A percentile compares a stretch with the other conserved stretches of the same genome.
Conservation (phyloP, 192 early-diverging fungal species). For the Backusella tarrabulga region DNA sequence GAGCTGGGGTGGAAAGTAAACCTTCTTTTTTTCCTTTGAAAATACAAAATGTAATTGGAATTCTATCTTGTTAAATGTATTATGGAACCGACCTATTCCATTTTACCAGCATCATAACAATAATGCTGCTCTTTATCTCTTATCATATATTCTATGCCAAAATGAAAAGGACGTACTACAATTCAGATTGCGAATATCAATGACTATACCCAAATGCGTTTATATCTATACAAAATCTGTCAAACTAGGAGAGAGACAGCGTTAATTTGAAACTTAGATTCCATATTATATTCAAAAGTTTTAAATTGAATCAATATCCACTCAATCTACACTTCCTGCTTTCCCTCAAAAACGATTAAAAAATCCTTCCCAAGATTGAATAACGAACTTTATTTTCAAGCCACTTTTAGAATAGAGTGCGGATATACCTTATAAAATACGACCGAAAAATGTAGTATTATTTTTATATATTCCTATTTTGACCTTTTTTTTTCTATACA, state of each 20-base stretch:
- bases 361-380: not conserved
- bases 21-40: not conserved
- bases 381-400: not conserved
- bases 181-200: not conserved
- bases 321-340: not conserved
- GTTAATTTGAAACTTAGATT: constrained; percentile 4
- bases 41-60: not conserved
- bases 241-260: not conserved
- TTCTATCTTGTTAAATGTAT: not conserved
- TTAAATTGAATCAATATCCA: not conserved
- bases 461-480: not conserved
- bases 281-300: not conserved
- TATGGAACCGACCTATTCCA: not conserved
- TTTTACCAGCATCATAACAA: not conserved
- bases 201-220: not conserved
- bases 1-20: not conserved
- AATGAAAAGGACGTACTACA: not conserved
- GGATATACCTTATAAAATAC: not conserved
- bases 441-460: not conserved
- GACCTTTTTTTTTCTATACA: not conserved
- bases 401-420: not conserved
- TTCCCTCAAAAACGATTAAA: not conserved
- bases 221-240: not conserved
- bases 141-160: not conserved
- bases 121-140: not conserved